Percentiles rank a stretch among this genome's conserved stretches.
Conservation (phyloP, 2,329 filamentous ascomycete species). For the Passalora sequoiae region DNA sequence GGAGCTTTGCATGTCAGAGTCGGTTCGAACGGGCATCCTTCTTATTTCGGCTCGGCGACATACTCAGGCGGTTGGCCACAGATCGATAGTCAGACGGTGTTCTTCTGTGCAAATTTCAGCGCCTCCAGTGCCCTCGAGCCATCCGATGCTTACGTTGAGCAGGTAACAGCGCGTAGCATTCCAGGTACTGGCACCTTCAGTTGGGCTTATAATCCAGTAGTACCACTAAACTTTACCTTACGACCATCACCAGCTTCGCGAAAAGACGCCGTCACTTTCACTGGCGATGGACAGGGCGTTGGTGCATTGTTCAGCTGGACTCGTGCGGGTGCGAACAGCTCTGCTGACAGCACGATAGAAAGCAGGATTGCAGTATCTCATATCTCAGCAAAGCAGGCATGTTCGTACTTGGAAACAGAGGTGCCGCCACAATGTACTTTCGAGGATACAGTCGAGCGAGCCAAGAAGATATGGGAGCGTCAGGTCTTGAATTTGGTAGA, state of each 20-base stretch:
- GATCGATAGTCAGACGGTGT: slow-evolving; percentile 42
- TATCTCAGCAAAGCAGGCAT: slow-evolving; percentile 17
- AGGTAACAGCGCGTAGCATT: slow-evolving; percentile 7
- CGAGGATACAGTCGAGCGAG: slow-evolving; percentile 12
- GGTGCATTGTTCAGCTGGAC: slow-evolving; percentile 22
- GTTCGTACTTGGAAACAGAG: slow-evolving; percentile 13
- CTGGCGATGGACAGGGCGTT: slow-evolving; percentile 18
- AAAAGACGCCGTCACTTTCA: slow-evolving; percentile 15
- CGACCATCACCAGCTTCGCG: slow-evolving; percentile 16
- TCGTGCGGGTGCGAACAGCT: slow-evolving; percentile 10
- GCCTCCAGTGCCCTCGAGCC: slow-evolving; percentile 7
- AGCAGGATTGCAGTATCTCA: slow-evolving; percentile 18
- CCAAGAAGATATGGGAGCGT: slow-evolving; percentile 20
- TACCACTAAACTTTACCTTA: slow-evolving; percentile 11
- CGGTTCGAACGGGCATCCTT: slow-evolving; percentile 27
- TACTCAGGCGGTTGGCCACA: slow-evolving; percentile 46
- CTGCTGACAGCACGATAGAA: slow-evolving; percentile 8
- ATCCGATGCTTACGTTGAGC: slow-evolving; percentile 14
- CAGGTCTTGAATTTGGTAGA: slow-evolving; percentile 13
- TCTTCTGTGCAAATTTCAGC: slow-evolving; percentile 39
- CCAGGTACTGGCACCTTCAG: slow-evolving; percentile 20
- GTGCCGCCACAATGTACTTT: slow-evolving; percentile 11
- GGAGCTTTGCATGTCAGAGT: slow-evolving; percentile 24
- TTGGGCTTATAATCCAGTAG: slow-evolving; percentile 19
- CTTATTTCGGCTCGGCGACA: slow-evolving; percentile 45